Base-by-base conservation (phyloP, 2,329 filamentous ascomycete genomes). In the Ophiostoma sp. region DNA sequence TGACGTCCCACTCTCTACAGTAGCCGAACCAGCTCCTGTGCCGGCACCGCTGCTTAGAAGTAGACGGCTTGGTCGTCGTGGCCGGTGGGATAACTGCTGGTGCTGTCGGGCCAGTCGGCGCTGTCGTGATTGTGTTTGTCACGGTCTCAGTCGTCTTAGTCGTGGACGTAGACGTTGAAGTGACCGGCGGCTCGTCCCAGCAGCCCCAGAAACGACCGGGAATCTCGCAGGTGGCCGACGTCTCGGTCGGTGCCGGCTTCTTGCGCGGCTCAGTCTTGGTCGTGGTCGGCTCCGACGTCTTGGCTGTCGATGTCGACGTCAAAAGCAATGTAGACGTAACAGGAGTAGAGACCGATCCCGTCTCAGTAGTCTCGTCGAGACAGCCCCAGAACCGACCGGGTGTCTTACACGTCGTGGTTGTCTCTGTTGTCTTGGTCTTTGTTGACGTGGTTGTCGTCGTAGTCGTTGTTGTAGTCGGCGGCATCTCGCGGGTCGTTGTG, bases 351-450 rank as follows among this genome's bases (percentile, higher is more conserved):
- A 8, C 78, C 78, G 39, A 81, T 5, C 22, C 80, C 0, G 61
- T 45, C 61, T 66, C 61, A 9, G 83, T 82, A 69, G 83, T 80
- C 72, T 83, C 81, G 75, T 89, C 89, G 39, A 90, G 89, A 80
- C 89, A 91, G 2, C 90, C 89, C 74, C 74, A 75, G 77, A 91
- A 91, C 87, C 89, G 92, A 9, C 90, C 90, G 2, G 89, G 89
- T 0, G 87, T 88, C 77, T 86, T 83, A 79, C 88, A 91, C 0
- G 87, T 90, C 1, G 85, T 87, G 22, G 85, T 88, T 75, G 79
- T 81, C 3, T 79, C 80, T 3, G 82, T 84, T 0, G 82, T 86
- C 4, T 82, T 83, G 45, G 82, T 85, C 75, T 63, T 78, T 2
- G 83, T 82, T 63, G 66, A 77, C 76, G 0, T 86, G n/a, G 84